These are phyloP conservation scores for Datura wrightii DNA, from an alignment of 257 asterid genomes.

Conservation along the genomic window DNA sequence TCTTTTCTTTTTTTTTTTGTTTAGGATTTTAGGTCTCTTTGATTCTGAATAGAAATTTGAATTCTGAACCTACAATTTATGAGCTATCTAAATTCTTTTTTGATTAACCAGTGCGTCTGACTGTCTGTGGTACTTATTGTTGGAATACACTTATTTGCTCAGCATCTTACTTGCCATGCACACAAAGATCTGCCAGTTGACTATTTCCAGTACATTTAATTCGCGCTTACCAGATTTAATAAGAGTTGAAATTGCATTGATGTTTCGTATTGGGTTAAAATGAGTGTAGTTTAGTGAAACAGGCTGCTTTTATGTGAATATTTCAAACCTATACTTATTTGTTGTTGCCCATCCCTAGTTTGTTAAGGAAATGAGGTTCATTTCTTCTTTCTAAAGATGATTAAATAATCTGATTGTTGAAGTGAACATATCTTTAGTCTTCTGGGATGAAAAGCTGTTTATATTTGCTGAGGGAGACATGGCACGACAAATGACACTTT, in stretches of 20 bases:
- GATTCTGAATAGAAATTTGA: background rate
- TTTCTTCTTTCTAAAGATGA: background rate
- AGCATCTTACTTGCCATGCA: background rate
- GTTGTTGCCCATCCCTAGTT: background rate
- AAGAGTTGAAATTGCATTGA: conserved; percentile 5
- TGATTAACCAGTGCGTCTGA: conserved; percentile 13
- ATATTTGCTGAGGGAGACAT: background rate
- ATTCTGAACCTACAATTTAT: background rate
- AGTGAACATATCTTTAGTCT: background rate
- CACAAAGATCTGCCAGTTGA: background rate
- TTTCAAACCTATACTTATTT: background rate
- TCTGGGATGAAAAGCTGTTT: background rate
- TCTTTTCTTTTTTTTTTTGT: too few relatives aligned
- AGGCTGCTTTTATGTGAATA: background rate
- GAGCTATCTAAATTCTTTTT: background rate
- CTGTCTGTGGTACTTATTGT: too few relatives aligned
- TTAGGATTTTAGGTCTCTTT: background rate
- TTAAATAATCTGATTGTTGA: background rate
- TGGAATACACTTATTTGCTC: background rate
- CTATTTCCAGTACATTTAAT: conserved; percentile 15
- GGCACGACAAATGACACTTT: conserved; percentile 15
- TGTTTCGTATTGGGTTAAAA: background rate
- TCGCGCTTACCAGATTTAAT: background rate
- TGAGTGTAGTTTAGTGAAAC: background rate
- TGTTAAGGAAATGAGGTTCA: background rate